Base-by-base conservation (phyloP, 2,329 filamentous ascomycete species). In the Hypoxylon sp. region DNA sequence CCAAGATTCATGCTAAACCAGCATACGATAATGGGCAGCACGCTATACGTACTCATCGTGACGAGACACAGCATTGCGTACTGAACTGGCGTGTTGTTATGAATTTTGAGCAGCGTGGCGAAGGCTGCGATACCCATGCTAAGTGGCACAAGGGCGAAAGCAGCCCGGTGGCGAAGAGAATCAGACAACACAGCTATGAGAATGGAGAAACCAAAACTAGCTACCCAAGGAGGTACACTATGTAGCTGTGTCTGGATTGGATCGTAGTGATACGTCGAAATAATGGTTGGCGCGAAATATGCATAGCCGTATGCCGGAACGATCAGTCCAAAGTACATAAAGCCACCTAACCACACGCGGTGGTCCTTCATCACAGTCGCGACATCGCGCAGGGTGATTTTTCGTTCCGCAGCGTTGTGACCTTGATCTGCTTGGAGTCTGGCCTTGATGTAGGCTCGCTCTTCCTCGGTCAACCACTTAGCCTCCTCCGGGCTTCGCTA, bases 1-100 rank as follows among this genome's bases (percentile, higher is more conserved):
- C 88, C 88, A 1, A 93, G 81, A 72, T 94, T 94, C 87, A 93
- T 93, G 71, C 90, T 90, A 78, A 91, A 94, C 91, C 91, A 94
- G 77, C 91, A 94, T 6, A 94, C 87, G 45, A 94, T 88, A 29
- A 97, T 89, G 0, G 95, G 94, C 91, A 97, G 94, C n/a, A 94
- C 92, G 0, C 88, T 89, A 79, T 96, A 97, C 0, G 87, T 86
- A 52, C 93, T 93, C 81, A 89, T 89, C 1, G 92, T 90, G 52
- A 96, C 88, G 30, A 97, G 82, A 82, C 96, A 97, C 0, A 97
- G 84, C 0, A 91, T 92, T 0, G 83, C 91, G 73, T 97, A 97
- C 76, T 96, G 86, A 5, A 92, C 79, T 11, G 84, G 68, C 0
- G 81, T 82, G 76, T 93, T 86, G 74, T 91, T 79, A 77, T 95